These are phyloP conservation scores for Solanum piurae DNA, from an alignment of 257 asterid species.

Conservation along the genomic window DNA sequence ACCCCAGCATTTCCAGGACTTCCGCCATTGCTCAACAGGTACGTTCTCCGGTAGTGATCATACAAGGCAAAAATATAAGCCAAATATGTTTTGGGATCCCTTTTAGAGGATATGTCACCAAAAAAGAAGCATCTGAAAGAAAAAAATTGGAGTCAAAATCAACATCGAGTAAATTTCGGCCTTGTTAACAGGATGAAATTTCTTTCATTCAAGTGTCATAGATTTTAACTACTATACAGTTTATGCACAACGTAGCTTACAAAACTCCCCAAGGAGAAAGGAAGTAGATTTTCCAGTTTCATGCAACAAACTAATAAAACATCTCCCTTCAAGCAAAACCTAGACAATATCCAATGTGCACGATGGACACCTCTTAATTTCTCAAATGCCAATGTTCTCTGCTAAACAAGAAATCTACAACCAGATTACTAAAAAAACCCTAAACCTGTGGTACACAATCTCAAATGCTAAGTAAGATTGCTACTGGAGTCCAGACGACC, in stretches of 20 bases:
- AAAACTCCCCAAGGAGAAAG: not conserved
- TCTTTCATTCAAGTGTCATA: not conserved
- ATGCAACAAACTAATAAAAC: not conserved
- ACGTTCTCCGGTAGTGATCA: constrained; percentile 50
- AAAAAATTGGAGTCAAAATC: not conserved
- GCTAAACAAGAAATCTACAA: not conserved
- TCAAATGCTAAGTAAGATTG: not conserved
- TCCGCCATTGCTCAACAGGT: constrained; percentile 10
- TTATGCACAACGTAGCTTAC: not conserved
- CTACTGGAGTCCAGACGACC: not conserved
- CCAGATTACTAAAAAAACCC: not conserved
- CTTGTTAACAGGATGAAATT: not conserved
- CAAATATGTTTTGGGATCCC: constrained; percentile 71
- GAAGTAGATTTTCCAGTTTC: not conserved
- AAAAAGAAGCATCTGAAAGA: constrained; percentile 80
- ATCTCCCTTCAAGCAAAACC: not conserved
- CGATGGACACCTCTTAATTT: not conserved
- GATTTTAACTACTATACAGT: not conserved
- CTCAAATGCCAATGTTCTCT: not conserved
- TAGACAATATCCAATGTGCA: not conserved
- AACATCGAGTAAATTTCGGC: not conserved
- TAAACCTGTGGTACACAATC: not conserved
- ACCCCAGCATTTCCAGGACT: constrained; percentile 23
- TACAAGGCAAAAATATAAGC: constrained; percentile 42
- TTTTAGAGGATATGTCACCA: constrained; percentile 85